Evolutionary conservation across 1,284 basidiomycete species (phyloP).

Genomic region (Ustilago lituana): DNA sequence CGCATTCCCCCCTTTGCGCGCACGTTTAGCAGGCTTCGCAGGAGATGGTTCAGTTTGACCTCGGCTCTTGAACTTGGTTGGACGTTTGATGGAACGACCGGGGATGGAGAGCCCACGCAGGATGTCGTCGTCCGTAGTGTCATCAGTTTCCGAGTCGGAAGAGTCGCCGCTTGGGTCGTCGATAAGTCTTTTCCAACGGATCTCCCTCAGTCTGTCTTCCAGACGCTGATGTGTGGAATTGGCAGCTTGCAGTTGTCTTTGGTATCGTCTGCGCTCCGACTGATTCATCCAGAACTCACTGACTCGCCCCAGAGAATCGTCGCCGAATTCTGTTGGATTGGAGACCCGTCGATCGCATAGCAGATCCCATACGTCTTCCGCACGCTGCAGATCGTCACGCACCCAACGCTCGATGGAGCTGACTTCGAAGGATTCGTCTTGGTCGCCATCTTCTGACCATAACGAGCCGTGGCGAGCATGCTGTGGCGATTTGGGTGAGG

Average conservation of each 20-base stretch:
- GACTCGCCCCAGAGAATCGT: neutral
- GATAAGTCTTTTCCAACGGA: slow-evolving; percentile 13
- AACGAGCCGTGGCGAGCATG: slow-evolving; percentile 3
- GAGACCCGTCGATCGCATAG: slow-evolving; percentile 22
- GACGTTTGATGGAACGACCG: slow-evolving; percentile 7
- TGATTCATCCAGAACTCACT: slow-evolving; percentile 45
- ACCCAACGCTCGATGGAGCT: slow-evolving; percentile 34
- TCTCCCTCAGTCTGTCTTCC: slow-evolving; percentile 26
- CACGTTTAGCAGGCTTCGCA: slow-evolving; percentile 12
- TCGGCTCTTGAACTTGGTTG: neutral
- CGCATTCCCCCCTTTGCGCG: neutral
- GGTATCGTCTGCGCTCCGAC: slow-evolving; percentile 23
- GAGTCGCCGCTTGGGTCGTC: slow-evolving; percentile 1
- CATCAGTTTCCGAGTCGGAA: slow-evolving; percentile 18
- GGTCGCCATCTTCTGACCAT: slow-evolving; percentile 6
- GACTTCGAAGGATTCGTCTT: slow-evolving; percentile 18
- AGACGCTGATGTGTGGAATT: slow-evolving; percentile 11
- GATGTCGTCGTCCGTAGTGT: slow-evolving; percentile 12
- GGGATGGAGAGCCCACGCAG: slow-evolving; percentile 1
- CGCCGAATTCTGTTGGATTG: neutral
- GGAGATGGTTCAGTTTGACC: neutral
- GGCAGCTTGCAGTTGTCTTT: slow-evolving; percentile 21
- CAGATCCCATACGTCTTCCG: slow-evolving; percentile 44
- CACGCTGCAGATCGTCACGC: slow-evolving; percentile 6
- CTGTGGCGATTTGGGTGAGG: slow-evolving; percentile 9